Base-by-base conservation (phyloP, 1,284 basidiomycete species). In the Cutaneotrichosporon sp. region DNA sequence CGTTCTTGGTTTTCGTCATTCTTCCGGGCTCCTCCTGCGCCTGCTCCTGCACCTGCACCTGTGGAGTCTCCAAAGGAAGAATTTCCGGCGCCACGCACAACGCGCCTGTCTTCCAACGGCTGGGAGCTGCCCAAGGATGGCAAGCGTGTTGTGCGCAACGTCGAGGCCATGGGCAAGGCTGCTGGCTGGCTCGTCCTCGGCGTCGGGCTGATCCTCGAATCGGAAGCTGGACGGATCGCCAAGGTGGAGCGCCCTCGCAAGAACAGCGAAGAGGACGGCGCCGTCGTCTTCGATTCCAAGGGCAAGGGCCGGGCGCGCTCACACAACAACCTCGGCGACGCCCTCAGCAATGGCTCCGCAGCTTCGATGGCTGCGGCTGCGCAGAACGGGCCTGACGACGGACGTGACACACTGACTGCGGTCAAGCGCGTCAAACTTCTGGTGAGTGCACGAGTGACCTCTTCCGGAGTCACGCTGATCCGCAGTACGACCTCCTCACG, bases 171-270 rank as follows among this genome's bases (percentile, higher is more conserved):
- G 74, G 76, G 75, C 16, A 66, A 75, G 7, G 76, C 76, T 3
- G 74, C 67, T 7, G 75, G 69, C 18, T 78, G 76, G 76, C 67
- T 76, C 29, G 67, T 75, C 8, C 59, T 78, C 2, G 76, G 76
- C 22, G 50, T 78, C 2, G 74, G 72, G 0, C 75, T 72, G 73
- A 54, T 73, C 11, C 68, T 77, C 13, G 70, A 75, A 5, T 45
- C 50, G 3, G 69, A 76, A 47, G 14, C 27, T 8, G 8, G 14
- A 2, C 49, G 51, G n/a, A 51, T 50, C 20, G 49, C 24, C n/a
- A 38, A 33, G 43, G 8, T 29, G n/a, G 51, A 33, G 4, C 27
- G 34, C 20, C 11, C 29, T 24, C 31, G 34, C n/a, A 16, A 24
- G 24, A 42, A 18, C 49, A 34, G 25, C 16, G 58, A 46, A 27